A percentile compares a stretch with the other conserved stretches of the same genome.
phyloP scores from a whole-genome alignment of 352 stramenopile species.

The Globisporangium spiculum region DNA sequence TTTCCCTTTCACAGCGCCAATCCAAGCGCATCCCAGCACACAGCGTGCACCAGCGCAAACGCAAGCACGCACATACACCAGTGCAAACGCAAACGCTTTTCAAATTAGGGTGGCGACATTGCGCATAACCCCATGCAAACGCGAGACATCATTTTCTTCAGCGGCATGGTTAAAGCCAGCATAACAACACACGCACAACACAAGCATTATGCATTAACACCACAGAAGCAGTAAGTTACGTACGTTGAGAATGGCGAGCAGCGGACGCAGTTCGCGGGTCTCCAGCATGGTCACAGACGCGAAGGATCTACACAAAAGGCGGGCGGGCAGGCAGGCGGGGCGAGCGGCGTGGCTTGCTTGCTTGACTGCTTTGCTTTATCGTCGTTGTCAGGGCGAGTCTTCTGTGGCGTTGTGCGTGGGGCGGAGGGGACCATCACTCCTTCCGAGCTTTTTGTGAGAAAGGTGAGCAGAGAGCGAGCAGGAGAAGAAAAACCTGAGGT shows the following conservation, averaged over 20 bases:
- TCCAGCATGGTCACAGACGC: slow-evolving; percentile 55
- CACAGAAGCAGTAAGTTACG: slow-evolving; percentile 15
- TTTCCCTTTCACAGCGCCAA: neutral
- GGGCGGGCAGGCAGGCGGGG: neutral
- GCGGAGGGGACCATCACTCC: neutral
- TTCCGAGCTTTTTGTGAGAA: neutral
- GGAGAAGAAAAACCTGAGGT: neutral
- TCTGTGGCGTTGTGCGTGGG: slow-evolving; percentile 15
- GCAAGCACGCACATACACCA: neutral
- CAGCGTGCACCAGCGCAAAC: neutral
- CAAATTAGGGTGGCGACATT: neutral
- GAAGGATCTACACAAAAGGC: neutral
- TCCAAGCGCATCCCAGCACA: neutral
- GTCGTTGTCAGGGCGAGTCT: slow-evolving; percentile 12
- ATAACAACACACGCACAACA: neutral
- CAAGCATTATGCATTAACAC: neutral
- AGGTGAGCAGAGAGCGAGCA: neutral
- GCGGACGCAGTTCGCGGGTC: slow-evolving; percentile 73
- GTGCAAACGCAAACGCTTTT: neutral
- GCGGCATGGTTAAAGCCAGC: neutral
- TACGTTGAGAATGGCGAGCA: slow-evolving; percentile 84
- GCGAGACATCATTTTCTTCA: neutral
- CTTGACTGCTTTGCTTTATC: slow-evolving; percentile 7
- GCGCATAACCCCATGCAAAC: neutral
- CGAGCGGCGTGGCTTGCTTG: neutral